Evolutionary conservation across 768 basidiomycete species (phyloP).

Genomic region (Tubosaeta sp.): DNA sequence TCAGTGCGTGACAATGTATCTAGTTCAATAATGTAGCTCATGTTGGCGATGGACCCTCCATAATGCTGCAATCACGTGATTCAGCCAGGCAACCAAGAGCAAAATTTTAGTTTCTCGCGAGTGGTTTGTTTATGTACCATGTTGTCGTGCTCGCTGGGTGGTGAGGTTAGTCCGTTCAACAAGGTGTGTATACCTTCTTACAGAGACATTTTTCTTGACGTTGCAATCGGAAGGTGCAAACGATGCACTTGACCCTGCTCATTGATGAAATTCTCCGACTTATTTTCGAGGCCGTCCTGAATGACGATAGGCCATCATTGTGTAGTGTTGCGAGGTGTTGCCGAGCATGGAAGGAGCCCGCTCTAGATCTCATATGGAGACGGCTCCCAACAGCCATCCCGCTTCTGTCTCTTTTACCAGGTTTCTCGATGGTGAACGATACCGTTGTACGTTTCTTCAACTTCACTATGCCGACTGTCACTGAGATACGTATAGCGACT

Average conservation of each 20-base stretch:
- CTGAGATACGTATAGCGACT: constrained; percentile 12
- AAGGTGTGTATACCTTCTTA: constrained; percentile 5
- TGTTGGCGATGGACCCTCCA: not conserved
- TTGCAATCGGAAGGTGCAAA: not conserved
- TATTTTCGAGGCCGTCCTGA: constrained; percentile 35
- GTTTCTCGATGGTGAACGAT: constrained; percentile 8
- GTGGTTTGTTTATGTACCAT: not conserved
- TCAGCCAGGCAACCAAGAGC: constrained; percentile 8
- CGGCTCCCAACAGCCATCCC: constrained; percentile 39
- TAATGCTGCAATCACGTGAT: constrained; percentile 7
- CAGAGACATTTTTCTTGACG: not conserved
- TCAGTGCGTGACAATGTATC: constrained; percentile 14
- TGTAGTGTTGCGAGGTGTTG: constrained; percentile 39
- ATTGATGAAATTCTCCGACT: constrained; percentile 48
- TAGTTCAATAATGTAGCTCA: constrained; percentile 10
- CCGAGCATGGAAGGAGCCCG: constrained; percentile 45
- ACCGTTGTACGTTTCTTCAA: constrained; percentile 10
- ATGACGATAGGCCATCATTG: constrained; percentile 30
- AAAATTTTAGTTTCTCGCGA: constrained; percentile 10
- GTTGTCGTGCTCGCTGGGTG: not conserved
- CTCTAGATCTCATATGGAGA: constrained; percentile 45
- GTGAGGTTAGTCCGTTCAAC: not conserved
- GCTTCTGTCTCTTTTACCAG: constrained; percentile 35
- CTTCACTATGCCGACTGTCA: not conserved
- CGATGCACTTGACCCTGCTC: constrained; percentile 43